A percentile compares a stretch with the other conserved stretches of the same genome.
These are phyloP conservation scores for Aphelidium insulamus DNA, from an alignment of 371 early-diverging fungal genomes.

Conservation along the genomic window DNA sequence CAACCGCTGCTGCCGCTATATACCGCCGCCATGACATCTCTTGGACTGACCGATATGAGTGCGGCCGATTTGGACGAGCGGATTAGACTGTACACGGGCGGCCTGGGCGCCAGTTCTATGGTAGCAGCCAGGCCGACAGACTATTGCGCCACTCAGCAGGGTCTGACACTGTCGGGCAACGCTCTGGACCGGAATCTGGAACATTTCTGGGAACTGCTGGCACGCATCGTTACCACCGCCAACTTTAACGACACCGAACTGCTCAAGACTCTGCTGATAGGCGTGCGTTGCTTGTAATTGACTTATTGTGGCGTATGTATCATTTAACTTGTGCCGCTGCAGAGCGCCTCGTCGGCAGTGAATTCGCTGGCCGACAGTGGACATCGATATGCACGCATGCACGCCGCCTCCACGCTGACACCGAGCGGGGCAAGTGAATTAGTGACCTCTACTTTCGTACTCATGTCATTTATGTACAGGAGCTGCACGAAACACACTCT, in stretches of 20 bases:
- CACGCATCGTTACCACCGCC: constrained; percentile 41
- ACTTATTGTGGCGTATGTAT: constrained; percentile 1
- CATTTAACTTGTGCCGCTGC: constrained; percentile 1
- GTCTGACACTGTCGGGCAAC: constrained; percentile 9
- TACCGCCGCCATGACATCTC: constrained; percentile 47
- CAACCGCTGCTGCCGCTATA: constrained; percentile 55
- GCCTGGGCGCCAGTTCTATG: constrained; percentile 24
- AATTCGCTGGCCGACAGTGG: constrained; percentile 67
- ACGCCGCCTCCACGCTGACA: constrained; percentile 39
- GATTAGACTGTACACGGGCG: constrained; percentile 64
- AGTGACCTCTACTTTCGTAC: neutral
- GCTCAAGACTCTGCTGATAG: constrained; percentile 42
- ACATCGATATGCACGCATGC: constrained; percentile 54
- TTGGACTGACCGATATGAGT: constrained; percentile 49
- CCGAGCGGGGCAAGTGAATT: constrained; percentile 18
- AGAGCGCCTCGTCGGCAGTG: constrained; percentile 40
- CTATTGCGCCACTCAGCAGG: neutral
- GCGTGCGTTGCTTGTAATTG: constrained; percentile 16
- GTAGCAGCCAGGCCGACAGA: neutral
- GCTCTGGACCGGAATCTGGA: constrained; percentile 51
- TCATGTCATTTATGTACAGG: neutral
- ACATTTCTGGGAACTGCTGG: constrained; percentile 43
- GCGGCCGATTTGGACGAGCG: constrained; percentile 75
- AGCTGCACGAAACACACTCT: constrained; percentile 24
- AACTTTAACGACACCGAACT: constrained; percentile 48